These are phyloP conservation scores for Petasospora rhodanensis DNA, from an alignment of 1,139 yeast genomes.

Conservation along the genomic window DNA sequence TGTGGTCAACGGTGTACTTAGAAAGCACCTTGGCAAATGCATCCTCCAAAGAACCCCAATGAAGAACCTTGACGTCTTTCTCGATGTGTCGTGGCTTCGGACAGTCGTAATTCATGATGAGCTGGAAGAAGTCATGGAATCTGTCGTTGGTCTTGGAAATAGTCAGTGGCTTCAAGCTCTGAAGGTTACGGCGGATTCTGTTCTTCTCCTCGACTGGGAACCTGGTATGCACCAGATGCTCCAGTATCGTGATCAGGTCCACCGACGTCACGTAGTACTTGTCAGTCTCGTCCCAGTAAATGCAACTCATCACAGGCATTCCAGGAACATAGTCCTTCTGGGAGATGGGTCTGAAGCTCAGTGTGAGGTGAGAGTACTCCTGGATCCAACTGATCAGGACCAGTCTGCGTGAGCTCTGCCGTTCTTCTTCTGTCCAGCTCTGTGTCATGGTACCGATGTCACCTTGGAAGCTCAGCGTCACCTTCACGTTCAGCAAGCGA, in stretches of 20 bases:
- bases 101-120: conserved; percentile 58
- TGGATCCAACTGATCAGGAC: conserved; percentile 33
- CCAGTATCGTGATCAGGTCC: conserved; percentile 56
- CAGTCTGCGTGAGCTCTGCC: conserved; percentile 31
- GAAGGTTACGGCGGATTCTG: conserved; percentile 63
- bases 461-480: conserved; percentile 19
- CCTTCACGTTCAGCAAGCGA: conserved; percentile 14
- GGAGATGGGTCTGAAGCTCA: conserved; percentile 20
- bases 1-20: conserved; percentile 39
- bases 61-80: conserved; percentile 66
- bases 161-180: conserved; percentile 60
- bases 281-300: conserved; percentile 48
- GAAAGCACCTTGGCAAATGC: conserved; percentile 61
- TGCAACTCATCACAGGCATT: conserved; percentile 46
- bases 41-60: conserved; percentile 49
- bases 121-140: conserved; percentile 45
- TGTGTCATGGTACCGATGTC: conserved; percentile 28
- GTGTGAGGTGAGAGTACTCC: conserved; percentile 18
- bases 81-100: conserved; percentile 73
- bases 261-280: conserved; percentile 60
- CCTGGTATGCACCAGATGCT: conserved; percentile 46
- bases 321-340: conserved; percentile 22
- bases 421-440: conserved; percentile 36
- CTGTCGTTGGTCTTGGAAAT: conserved; percentile 36
- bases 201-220: conserved; percentile 69